Percentiles rank a stretch among this genome's conserved stretches.
Evolutionary conservation across 2,329 filamentous ascomycete species (phyloP).

Genomic region (Neopestalotiopsis rosae): DNA sequence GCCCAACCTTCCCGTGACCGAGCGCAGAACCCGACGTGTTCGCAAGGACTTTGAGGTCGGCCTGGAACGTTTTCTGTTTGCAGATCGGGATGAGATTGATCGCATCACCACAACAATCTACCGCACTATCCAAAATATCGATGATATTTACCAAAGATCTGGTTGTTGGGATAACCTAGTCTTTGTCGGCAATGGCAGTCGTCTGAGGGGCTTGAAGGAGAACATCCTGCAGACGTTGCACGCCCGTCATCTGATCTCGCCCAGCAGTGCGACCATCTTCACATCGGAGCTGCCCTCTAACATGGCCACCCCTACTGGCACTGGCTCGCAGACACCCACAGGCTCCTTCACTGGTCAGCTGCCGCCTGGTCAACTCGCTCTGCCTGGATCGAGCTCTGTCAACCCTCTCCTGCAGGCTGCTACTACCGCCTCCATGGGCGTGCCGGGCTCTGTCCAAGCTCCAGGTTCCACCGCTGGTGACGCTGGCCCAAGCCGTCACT

Average conservation of each 20-base stretch:
- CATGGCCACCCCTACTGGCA: constrained; percentile 87
- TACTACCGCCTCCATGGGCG: constrained; percentile 70
- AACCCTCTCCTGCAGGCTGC: constrained; percentile 93
- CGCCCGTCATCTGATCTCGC: constrained; percentile 86
- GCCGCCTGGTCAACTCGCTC: constrained; percentile 11
- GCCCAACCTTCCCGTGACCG: constrained; percentile 29
- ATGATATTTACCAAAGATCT: constrained; percentile 83
- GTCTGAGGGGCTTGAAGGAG: constrained; percentile 81
- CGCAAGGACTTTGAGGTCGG: constrained; percentile 78
- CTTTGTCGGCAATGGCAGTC: constrained; percentile 86
- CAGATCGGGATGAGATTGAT: constrained; percentile 76
- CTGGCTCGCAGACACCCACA: constrained; percentile 89
- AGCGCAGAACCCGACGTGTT: constrained; percentile 59
- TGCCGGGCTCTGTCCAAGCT: constrained; percentile 48
- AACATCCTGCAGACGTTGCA: constrained; percentile 81
- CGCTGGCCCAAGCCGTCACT: constrained; percentile 47
- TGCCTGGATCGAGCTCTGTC: constrained; percentile 56
- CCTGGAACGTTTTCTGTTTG: constrained; percentile 74
- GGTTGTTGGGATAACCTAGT: constrained; percentile 91
- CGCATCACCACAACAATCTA: constrained; percentile 85
- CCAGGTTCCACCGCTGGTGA: constrained; percentile 48
- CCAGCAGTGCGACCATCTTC: constrained; percentile 93
- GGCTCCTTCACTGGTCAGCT: constrained; percentile 63
- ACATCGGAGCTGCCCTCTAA: constrained; percentile 95
- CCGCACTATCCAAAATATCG: constrained; percentile 79